These are phyloP conservation scores for Sporothrix inflata DNA, from an alignment of 2,329 filamentous ascomycete species.

Conservation along the genomic window DNA sequence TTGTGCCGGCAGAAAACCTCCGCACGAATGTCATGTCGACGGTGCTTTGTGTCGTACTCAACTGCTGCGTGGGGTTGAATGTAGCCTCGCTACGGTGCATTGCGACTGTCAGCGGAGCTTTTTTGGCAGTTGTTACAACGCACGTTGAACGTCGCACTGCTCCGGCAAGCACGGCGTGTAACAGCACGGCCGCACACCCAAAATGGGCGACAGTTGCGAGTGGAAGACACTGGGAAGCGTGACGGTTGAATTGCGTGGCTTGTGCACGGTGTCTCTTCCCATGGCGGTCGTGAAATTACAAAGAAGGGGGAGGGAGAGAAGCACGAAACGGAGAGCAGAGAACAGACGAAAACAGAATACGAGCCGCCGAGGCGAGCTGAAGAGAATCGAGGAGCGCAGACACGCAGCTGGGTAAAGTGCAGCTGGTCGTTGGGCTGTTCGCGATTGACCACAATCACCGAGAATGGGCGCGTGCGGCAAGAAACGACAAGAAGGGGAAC, in stretches of 20 bases:
- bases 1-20: neutral
- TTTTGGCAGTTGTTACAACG: neutral
- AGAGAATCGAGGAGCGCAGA: neutral
- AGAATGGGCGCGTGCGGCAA: constrained; percentile 16
- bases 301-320: too few relatives aligned
- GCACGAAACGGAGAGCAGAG: too few relatives aligned
- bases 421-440: neutral
- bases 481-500: neutral
- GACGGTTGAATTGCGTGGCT: neutral
- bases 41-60: neutral
- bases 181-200: neutral
- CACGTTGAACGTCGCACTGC: neutral
- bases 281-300: neutral
- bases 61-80: neutral
- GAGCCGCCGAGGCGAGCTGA: neutral
- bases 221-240: too few relatives aligned
- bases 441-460: constrained; percentile 5
- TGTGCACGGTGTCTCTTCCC: neutral
- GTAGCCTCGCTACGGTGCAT: neutral
- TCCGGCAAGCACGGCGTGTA: neutral
- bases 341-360: constrained; percentile 8
- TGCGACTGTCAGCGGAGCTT: neutral
- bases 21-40: neutral
- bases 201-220: neutral
- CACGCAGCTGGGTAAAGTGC: neutral